Evolutionary conservation across 1,139 yeast species (phyloP), one percentile per base, ranked within the genome.

Genomic region (Wickerhamomyces sp.): DNA sequence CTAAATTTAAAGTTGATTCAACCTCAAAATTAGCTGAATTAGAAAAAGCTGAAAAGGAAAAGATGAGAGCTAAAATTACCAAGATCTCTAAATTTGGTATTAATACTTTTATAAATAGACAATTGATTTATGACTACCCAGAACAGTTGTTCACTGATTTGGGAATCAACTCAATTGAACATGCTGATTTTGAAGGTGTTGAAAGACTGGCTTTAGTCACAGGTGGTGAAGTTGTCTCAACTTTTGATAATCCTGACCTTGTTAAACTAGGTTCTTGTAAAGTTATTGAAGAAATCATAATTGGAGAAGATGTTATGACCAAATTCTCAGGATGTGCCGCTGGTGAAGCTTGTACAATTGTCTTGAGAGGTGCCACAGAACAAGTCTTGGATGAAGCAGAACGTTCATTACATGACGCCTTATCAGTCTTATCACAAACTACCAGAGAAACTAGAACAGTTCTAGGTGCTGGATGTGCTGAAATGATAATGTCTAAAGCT

Each of bases 151-250:
- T 92, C 59, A 77, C 95, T 7, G 98, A 92, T 56, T 66, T 88
- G 33, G 80, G 82, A 42, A 85, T 92, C 56, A 90, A 88, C 65
- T 81, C 97, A 26, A 88, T 92, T 49, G 98, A 92, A 67, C 98
- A 94, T 59, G 98, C 98, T 17, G 99, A 94, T 64, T 94, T 94
- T 55, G 98, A 88, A 59, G 99, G 98, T 55, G 89, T 92, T 43
- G 98, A 92, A 69, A 81, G 98, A 61, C 75, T 92, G 52, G 96
- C 98, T 5, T 72, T 92, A 36, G 98, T 90, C 20, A 90, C 97
- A 7, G 98, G 98, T 37, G 98, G 96, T 56, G 98, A 92, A 68
- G 97, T 94, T 41, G 96, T 84, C 3, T 90, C 97, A 12, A 92
- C 98, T 1, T 94, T 92, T 63, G 98, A 94, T 60, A 75, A 81